Conservation (phyloP, 208 protist genomes). For the Acanthamoeba triangularis region DNA sequence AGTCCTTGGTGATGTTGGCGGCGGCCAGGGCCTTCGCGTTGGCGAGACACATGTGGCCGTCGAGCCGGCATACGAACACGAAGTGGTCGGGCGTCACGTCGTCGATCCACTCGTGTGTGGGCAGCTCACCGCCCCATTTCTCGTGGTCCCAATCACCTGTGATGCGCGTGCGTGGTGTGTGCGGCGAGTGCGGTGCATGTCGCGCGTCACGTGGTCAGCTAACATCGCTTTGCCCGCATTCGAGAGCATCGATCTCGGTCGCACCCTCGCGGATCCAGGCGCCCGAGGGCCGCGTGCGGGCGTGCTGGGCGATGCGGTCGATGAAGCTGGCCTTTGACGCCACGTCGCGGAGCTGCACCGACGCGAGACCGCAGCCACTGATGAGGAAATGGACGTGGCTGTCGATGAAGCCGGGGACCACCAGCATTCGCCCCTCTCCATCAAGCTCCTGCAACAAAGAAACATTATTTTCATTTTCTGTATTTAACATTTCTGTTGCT, state of each 20-base stretch:
- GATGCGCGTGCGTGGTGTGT: too few relatives aligned
- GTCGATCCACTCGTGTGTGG: slow-evolving; percentile 67
- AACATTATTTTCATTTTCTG: neutral
- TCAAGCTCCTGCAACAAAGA: neutral
- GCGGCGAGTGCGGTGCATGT: too few relatives aligned
- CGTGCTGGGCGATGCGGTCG: neutral
- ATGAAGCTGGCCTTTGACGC: slow-evolving; percentile 9
- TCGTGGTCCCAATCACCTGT: slow-evolving; percentile 66
- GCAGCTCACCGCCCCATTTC: slow-evolving; percentile 63
- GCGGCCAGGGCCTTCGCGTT: slow-evolving; percentile 49
- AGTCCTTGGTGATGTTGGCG: slow-evolving; percentile 61
- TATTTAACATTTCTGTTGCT: neutral
- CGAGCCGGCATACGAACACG: slow-evolving; percentile 63
- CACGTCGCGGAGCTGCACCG: slow-evolving; percentile 69
- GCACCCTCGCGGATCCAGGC: slow-evolving; percentile 6
- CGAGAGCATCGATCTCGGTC: too few relatives aligned
- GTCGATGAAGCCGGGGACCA: slow-evolving; percentile 74
- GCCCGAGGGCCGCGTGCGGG: neutral
- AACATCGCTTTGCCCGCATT: too few relatives aligned
- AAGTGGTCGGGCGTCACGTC: slow-evolving; percentile 30
- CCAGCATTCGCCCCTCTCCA: neutral
- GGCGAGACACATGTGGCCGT: slow-evolving; percentile 78
- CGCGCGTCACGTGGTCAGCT: too few relatives aligned
- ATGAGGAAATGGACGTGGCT: slow-evolving; percentile 73
- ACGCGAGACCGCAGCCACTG: slow-evolving; percentile 16